Percentiles rank a stretch among this genome's conserved stretches.
These are phyloP conservation scores for Moesziomyces sp. DNA, from an alignment of 1,284 basidiomycete genomes.

Conservation along the genomic window DNA sequence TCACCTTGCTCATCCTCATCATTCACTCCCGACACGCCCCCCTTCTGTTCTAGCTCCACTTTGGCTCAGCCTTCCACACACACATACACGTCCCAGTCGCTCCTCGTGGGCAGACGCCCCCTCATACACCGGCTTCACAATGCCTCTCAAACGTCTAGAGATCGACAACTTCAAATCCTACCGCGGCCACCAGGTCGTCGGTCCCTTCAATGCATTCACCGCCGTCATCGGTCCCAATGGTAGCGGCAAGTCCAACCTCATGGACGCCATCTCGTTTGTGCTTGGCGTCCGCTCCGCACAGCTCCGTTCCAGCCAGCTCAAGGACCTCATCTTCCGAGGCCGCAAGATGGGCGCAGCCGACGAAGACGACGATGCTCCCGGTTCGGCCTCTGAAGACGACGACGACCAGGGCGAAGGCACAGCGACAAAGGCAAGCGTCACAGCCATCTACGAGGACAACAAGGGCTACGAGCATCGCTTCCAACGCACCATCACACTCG, in stretches of 20 bases:
- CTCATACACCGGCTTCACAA: slow-evolving; percentile 31
- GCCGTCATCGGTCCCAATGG: slow-evolving; percentile 97
- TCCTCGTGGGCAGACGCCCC: slow-evolving; percentile 28
- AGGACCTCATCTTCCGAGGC: slow-evolving; percentile 94
- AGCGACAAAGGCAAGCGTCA: slow-evolving; percentile 92
- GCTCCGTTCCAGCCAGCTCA: slow-evolving; percentile 89
- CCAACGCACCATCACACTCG: slow-evolving; percentile 83
- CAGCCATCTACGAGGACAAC: slow-evolving; percentile 85
- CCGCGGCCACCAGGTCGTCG: slow-evolving; percentile 85
- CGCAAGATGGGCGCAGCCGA: slow-evolving; percentile 73
- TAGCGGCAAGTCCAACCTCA: slow-evolving; percentile 97
- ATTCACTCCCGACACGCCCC: not conserved
- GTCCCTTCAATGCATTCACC: slow-evolving; percentile 91
- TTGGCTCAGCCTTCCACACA: not conserved
- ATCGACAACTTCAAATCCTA: slow-evolving; percentile 71
- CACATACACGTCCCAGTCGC: not conserved
- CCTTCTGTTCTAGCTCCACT: not conserved
- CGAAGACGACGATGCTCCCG: slow-evolving; percentile 65
- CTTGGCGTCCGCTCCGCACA: slow-evolving; percentile 94
- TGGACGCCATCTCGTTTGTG: slow-evolving; percentile 99
- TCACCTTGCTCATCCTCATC: slow-evolving; percentile 1
- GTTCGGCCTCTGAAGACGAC: slow-evolving; percentile 68
- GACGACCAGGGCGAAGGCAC: slow-evolving; percentile 78
- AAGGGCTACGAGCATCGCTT: slow-evolving; percentile 86
- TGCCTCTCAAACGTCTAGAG: slow-evolving; percentile 65